Evolutionary conservation across 2,329 filamentous ascomycete species (phyloP).

Genomic region (Teratosphaeria pseudoeucalypti): DNA sequence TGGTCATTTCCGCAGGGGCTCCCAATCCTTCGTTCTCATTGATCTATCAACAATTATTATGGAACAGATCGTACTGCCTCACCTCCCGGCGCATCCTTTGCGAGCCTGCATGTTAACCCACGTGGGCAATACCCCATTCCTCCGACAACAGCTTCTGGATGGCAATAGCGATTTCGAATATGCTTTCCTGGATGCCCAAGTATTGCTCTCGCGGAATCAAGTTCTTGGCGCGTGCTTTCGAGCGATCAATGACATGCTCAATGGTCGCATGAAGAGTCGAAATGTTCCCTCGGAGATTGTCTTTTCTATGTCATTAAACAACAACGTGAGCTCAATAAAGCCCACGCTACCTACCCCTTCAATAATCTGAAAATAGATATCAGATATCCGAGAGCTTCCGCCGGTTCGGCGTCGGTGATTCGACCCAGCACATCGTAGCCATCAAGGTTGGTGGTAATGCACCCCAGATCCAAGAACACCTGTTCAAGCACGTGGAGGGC

Average conservation of each 20-base stretch:
- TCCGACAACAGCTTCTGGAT: constrained; percentile 74
- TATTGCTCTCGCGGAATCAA: constrained; percentile 62
- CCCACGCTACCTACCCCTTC: background rate
- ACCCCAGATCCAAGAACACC: constrained; percentile 44
- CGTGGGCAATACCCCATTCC: constrained; percentile 64
- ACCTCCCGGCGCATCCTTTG: constrained; percentile 59
- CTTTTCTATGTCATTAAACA: constrained; percentile 66
- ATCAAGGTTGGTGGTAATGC: constrained; percentile 58
- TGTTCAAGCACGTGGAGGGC: constrained; percentile 53
- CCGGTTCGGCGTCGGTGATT: constrained; percentile 67
- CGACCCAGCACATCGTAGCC: constrained; percentile 62
- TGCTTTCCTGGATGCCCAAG: constrained; percentile 78
- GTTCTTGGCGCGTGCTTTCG: constrained; percentile 66
- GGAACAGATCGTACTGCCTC: constrained; percentile 62
- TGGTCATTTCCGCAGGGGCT: background rate
- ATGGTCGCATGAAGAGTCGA: constrained; percentile 58
- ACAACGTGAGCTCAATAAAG: constrained; percentile 51
- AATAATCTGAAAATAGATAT: constrained; percentile 2
- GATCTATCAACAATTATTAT: constrained; percentile 27
- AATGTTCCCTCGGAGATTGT: constrained; percentile 89
- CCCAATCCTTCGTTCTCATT: background rate
- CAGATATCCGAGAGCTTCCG: constrained; percentile 89
- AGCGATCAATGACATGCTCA: constrained; percentile 57
- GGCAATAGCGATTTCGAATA: constrained; percentile 84
- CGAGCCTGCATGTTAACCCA: constrained; percentile 66